These are phyloP conservation scores for Boeremia lycopersici DNA, from an alignment of 2,329 filamentous ascomycete species.

Conservation along the genomic window DNA sequence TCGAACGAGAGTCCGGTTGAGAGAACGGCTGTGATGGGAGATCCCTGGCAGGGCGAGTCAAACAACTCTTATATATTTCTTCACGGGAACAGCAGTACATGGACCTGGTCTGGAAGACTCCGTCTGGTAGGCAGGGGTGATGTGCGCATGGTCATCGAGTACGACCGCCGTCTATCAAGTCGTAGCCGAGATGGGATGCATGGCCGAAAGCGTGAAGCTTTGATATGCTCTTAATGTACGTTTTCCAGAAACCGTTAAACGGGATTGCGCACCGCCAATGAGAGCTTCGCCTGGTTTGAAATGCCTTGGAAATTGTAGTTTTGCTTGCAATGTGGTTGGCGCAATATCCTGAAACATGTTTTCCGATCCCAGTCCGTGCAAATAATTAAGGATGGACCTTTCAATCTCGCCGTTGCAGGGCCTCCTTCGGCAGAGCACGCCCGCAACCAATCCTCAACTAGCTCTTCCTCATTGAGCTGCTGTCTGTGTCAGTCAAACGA, in stretches of 20 bases:
- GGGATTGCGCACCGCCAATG: constrained; percentile 4
- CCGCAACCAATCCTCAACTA: constrained; percentile 14
- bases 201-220: constrained; percentile 18
- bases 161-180: constrained; percentile 19
- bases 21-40: constrained; percentile 19
- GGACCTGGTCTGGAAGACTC: constrained; percentile 9
- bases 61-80: constrained; percentile 26
- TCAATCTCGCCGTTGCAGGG: constrained; percentile 32
- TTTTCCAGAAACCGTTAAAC: constrained; percentile 3
- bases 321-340: constrained; percentile 18
- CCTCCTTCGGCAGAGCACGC: constrained; percentile 13
- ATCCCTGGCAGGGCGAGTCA: constrained; percentile 15
- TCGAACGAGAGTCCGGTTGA: constrained; percentile 15
- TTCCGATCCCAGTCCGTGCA: constrained; percentile 21
- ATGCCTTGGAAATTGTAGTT: not conserved
- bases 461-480: constrained; percentile 15
- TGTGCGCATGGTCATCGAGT: constrained; percentile 21
- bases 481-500: constrained; percentile 9
- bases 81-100: constrained; percentile 7
- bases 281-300: not conserved
- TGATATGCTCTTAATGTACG: constrained; percentile 21
- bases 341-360: constrained; percentile 26
- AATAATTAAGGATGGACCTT: constrained; percentile 29
- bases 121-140: constrained; percentile 15
- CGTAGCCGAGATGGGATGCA: constrained; percentile 25